Evolutionary conservation across 495 filamentous ascomycete genomes (phyloP), one percentile per base, ranked within the genome.

Genomic region (Podospora tetraspora): DNA sequence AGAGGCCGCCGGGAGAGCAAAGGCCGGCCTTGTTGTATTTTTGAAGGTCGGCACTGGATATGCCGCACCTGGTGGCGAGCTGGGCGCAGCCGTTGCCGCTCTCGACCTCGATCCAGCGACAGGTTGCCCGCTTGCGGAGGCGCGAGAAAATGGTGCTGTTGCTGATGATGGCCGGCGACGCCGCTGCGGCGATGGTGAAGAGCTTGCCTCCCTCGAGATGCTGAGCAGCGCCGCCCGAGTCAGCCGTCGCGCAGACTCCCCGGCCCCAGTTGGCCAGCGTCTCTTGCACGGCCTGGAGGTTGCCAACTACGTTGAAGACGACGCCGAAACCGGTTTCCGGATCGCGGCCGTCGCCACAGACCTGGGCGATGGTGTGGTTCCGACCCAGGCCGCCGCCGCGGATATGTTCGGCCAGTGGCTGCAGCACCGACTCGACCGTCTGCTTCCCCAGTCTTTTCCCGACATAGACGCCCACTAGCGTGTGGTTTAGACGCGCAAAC

Each of bases 41-140:
- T 52, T 69, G 75, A 60, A 84, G 80, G 37, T 83, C 75, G 9
- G 69, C 72, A 1, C 30, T 57, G 8, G 75, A 69, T 29, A 84
- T 81, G 23, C 78, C 80, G 66, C 84, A 85, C 61, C 74, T 72
- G 7, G 68, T 57, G 0, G 78, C 80, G 23, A 85, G 71, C 0
- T 72, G 34, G 24, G 8, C 69, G 57, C 83, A 84, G 34, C 62
- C 64, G 34, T 84, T 81, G 34, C 78, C 77, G 1, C 69, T 43
- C 61, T 52, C 64, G 11, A 79, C 75, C 64, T 74, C 67, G 11
- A 76, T 61, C 1, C 23, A 27, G 70, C 34, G 19, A 29, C 62
- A 64, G 21, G 37, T 64, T 27, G 62, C 62, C 37, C 62, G 62
- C 43, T 56, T 56, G 37, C 11, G 32, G 21, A 64, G 62, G 62